Base-by-base conservation (phyloP, 768 basidiomycete species). In the Boletus coccyginus region DNA sequence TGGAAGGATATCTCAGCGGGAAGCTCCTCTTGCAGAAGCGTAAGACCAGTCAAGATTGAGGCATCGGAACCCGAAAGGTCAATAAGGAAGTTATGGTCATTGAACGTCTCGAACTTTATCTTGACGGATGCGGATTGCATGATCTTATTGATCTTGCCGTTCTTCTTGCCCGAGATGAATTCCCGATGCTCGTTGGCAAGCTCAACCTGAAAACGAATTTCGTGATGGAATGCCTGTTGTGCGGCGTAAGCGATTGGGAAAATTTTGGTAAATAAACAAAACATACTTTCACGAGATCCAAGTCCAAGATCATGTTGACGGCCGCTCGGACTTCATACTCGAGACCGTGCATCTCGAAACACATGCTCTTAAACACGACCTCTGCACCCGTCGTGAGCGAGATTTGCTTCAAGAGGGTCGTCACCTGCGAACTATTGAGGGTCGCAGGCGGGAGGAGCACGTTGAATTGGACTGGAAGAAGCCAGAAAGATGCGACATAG, bases 111-210 rank as follows among this genome's bases (percentile, higher is more conserved):
- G 60, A 98, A 98, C 74, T 97, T 97, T 80, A 99, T 97, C 77
- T 97, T 96, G 70, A 95, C 94, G 63, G 90, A 92, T 32, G 95
- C 90, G 13, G 87, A 88, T 73, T 98, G 94, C 93, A 98, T 98
- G 71, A 98, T 97, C 78, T 98, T 98, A 79, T 98, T 98, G 73
- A 98, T 93, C 76, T 99, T 99, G 55, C 96, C 96, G 66, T 98
- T 98, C 81, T 98, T 98, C 80, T 99, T 99, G 43, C 96, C 96
- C 54, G 90, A 92, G 72, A 99, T 97, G 75, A 98, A 99, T 64
- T 99, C 96, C 56, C 95, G 87, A 63, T 98, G 95, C 70, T 99
- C 97, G 70, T 96, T 96, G 42, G 94, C 90, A 7, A 98, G 83
- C 73, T 99, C 97, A 52, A 98, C 93, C 74, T 98, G 95, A 77